phyloP scores from a whole-genome alignment of 2,329 filamentous ascomycete species.

The Aspergillus intermedius region DNA sequence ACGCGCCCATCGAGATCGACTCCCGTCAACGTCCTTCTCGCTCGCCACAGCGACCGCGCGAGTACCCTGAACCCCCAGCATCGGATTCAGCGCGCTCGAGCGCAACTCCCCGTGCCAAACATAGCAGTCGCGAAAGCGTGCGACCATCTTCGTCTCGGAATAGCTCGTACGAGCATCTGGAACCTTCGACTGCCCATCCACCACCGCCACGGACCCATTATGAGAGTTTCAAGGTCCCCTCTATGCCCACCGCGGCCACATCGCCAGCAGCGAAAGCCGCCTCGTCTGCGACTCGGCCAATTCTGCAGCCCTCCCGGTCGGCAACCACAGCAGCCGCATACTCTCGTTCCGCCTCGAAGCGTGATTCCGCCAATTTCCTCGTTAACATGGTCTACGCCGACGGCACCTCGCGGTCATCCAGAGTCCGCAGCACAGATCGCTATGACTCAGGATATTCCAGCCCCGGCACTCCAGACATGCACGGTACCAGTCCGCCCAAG shows the following conservation, averaged over 20 bases:
- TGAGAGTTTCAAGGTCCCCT: slow-evolving; percentile 23
- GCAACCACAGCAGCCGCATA: slow-evolving; percentile 22
- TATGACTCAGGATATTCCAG: slow-evolving; percentile 43
- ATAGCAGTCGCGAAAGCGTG: slow-evolving; percentile 11
- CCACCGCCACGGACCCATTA: slow-evolving; percentile 3
- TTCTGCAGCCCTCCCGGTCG: slow-evolving; percentile 26
- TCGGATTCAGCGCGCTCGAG: slow-evolving; percentile 22
- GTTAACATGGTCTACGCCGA: slow-evolving; percentile 21
- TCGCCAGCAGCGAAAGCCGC: slow-evolving; percentile 27
- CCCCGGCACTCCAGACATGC: slow-evolving; percentile 38
- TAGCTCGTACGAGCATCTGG: slow-evolving; percentile 26
- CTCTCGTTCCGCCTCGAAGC: slow-evolving; percentile 20
- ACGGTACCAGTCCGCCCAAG: slow-evolving; percentile 29
- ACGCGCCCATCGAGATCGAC: slow-evolving; percentile 15
- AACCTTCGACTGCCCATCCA: slow-evolving; percentile 11
- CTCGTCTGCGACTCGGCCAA: slow-evolving; percentile 21
- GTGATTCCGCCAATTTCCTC: slow-evolving; percentile 24
- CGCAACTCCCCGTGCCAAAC: slow-evolving; percentile 22
- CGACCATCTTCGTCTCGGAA: slow-evolving; percentile 25
- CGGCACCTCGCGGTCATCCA: slow-evolving; percentile 27
- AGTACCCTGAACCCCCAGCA: slow-evolving; percentile 26
- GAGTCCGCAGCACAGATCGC: slow-evolving; percentile 25
- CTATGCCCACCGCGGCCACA: slow-evolving; percentile 31
- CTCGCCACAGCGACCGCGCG: slow-evolving; percentile 25
- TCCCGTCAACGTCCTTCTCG: slow-evolving; percentile 25